Conservation (phyloP, 768 basidiomycete genomes). For the Exidia glandulosa region DNA sequence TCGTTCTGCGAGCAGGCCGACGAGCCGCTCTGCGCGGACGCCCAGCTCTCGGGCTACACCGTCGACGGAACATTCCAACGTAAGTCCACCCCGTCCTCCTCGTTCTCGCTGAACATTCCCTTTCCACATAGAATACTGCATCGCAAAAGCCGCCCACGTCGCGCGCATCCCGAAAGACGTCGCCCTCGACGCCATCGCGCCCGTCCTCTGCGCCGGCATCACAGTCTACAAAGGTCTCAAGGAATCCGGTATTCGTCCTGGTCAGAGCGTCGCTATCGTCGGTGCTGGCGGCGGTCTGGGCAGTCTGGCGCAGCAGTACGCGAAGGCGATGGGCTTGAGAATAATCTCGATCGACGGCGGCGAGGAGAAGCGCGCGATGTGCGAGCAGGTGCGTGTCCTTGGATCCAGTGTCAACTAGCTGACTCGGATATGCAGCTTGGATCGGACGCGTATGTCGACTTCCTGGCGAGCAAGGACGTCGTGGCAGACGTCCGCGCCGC, state of each 20-base stretch:
- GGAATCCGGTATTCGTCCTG: conserved; percentile 47
- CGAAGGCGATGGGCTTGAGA: conserved; percentile 60
- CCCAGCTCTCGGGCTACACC: conserved; percentile 55
- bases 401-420: no score
- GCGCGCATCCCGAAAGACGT: conserved; percentile 67
- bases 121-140: conserved; percentile 19
- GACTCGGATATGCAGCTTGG: no score
- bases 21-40: conserved; percentile 59
- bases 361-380: conserved; percentile 55
- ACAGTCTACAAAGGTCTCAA: conserved; percentile 85
- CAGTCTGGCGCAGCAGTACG: conserved; percentile 78
- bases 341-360: conserved; percentile 79
- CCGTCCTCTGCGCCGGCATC: conserved; percentile 73
- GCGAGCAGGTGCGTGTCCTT: no score
- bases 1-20: conserved; percentile 66
- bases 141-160: conserved; percentile 62
- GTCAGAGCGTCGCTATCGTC: conserved; percentile 68
- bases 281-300: conserved; percentile 79
- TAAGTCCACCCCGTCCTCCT: conserved; percentile 14
- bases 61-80: conserved; percentile 63
- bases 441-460: conserved; percentile 73
- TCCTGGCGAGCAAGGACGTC: conserved; percentile 52
- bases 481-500: conserved; percentile 51
- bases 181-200: conserved; percentile 41
- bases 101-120: neutral